Evolutionary conservation across 345 rosid genomes (phyloP).

Genomic region (Draba incana): DNA sequence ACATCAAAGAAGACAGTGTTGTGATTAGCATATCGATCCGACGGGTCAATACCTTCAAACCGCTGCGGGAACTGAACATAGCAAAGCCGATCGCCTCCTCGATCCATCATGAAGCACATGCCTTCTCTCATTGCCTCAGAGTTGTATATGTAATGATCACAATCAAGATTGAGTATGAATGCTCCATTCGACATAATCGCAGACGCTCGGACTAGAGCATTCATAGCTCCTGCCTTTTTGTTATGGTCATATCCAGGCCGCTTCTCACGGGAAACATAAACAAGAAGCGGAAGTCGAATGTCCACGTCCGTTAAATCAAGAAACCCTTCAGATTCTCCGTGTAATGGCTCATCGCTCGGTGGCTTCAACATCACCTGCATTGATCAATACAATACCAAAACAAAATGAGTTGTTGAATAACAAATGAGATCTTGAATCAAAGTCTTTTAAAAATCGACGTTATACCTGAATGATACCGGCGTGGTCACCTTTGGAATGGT

Average conservation of each 20-base stretch:
- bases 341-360: conserved; percentile 90
- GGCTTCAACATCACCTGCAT: conserved; percentile 96
- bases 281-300: conserved; percentile 96
- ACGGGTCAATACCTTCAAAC: conserved; percentile 98
- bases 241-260: conserved; percentile 99
- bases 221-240: conserved; percentile 99
- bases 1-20: conserved; percentile 98
- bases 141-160: conserved; percentile 97
- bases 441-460: background rate
- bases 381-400: conserved; percentile 7
- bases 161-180: conserved; percentile 94
- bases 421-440: background rate
- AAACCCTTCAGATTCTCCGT: conserved; percentile 63
- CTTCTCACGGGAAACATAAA: conserved; percentile 96
- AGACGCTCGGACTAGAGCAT: conserved; percentile 95
- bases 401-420: conserved; percentile 8
- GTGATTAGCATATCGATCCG: conserved; percentile 96
- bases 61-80: conserved; percentile 98
- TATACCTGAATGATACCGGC: conserved; percentile 95
- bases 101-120: conserved; percentile 99
- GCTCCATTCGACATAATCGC: conserved; percentile 98
- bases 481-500: conserved; percentile 88
- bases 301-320: conserved; percentile 83
- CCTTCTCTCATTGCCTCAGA: conserved; percentile 96
- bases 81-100: conserved; percentile 94